Conservation (phyloP, 2,329 filamentous ascomycete genomes). For the Fusarium redolens region DNA sequence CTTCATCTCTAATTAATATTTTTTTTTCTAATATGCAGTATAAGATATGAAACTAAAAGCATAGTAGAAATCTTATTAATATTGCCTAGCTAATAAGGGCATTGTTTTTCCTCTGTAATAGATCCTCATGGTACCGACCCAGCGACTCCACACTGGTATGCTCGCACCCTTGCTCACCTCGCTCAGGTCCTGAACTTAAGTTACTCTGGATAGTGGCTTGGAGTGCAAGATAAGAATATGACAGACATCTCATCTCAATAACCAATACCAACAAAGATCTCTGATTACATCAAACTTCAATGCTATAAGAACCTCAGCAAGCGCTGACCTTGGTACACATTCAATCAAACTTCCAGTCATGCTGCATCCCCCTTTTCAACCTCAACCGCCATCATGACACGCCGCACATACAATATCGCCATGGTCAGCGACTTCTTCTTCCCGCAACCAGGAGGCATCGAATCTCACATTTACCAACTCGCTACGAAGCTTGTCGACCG, state of each 20-base stretch:
- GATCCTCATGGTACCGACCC: not conserved
- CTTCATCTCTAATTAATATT: not conserved
- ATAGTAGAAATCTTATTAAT: not conserved
- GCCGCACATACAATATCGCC: constrained; percentile 74
- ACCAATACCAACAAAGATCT: not conserved
- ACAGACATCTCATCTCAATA: constrained; percentile 14
- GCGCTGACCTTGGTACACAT: constrained; percentile 2
- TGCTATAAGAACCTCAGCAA: not conserved
- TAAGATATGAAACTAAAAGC: too few species aligned
- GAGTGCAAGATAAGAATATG: constrained; percentile 21
- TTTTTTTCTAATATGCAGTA: not conserved
- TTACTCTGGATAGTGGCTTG: constrained; percentile 26
- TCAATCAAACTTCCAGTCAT: constrained; percentile 14
- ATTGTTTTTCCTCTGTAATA: not conserved
- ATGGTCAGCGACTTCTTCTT: constrained; percentile 99
- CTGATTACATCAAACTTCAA: not conserved
- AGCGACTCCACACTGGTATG: constrained; percentile 28
- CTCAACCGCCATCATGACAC: constrained; percentile 57
- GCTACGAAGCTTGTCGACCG: constrained; percentile 96
- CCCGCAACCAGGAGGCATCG: constrained; percentile 93
- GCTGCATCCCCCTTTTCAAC: constrained; percentile 25
- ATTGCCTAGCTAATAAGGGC: too few species aligned
- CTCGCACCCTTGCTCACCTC: constrained; percentile 25
- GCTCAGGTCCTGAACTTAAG: not conserved
- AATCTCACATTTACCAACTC: constrained; percentile 98